Evolutionary conservation across 2,329 filamentous ascomycete genomes (phyloP).

Genomic region (Ophiostoma ips): DNA sequence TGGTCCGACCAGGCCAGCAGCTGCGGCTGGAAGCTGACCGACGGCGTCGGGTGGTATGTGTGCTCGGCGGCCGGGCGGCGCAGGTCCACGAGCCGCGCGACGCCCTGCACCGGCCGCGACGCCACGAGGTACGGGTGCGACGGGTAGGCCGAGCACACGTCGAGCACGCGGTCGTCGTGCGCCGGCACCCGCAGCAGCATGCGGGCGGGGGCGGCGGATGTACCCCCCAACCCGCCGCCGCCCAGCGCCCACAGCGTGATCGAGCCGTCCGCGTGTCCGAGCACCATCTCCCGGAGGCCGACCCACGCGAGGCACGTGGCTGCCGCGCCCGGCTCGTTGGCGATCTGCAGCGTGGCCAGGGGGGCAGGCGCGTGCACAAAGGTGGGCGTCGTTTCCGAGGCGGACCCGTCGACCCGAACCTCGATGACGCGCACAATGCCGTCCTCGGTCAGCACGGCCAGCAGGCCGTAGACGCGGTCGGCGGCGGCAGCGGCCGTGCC

Average conservation of each 20-base stretch:
- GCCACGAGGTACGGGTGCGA: conserved; percentile 42
- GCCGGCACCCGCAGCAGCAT: conserved; percentile 37
- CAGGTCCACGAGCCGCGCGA: conserved; percentile 38
- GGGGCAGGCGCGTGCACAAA: conserved; percentile 27
- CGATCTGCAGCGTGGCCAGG: conserved; percentile 30
- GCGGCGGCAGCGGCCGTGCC: not conserved
- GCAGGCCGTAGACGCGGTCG: conserved; percentile 24
- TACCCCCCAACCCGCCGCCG: too few relatives aligned
- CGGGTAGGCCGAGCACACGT: conserved; percentile 42
- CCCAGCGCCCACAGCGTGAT: conserved; percentile 43
- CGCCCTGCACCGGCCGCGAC: conserved; percentile 40
- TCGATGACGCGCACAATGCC: conserved; percentile 36
- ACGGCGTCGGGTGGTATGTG: conserved; percentile 37
- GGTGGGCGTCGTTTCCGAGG: not conserved
- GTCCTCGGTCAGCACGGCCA: conserved; percentile 38
- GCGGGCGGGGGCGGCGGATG: conserved; percentile 22
- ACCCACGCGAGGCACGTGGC: conserved; percentile 42
- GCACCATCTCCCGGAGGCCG: conserved; percentile 38
- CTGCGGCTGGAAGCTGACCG: conserved; percentile 38
- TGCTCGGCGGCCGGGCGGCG: conserved; percentile 36
- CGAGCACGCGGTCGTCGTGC: conserved; percentile 40
- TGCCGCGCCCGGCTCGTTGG: conserved; percentile 31
- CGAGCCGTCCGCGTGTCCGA: conserved; percentile 43
- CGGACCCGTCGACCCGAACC: conserved; percentile 23
- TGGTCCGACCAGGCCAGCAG: conserved; percentile 41